Conservation (phyloP, 1,139 yeast genomes). For the Tardiomyces depauwii region DNA sequence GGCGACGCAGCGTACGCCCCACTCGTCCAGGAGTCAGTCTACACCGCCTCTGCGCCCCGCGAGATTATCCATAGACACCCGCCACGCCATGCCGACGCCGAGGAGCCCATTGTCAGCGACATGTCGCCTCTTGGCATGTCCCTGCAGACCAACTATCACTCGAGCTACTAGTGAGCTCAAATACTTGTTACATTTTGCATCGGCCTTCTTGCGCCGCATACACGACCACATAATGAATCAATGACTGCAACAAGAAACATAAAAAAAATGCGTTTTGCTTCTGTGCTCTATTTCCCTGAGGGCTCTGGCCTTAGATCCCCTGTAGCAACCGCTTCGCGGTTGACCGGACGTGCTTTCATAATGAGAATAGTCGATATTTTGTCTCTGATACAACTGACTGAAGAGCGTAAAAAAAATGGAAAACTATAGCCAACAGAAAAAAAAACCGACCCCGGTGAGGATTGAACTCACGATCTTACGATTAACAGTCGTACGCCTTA, state of each 20-base stretch:
- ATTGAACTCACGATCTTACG: slow-evolving; percentile 1
- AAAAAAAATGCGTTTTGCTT: no score
- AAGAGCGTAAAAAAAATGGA: no score
- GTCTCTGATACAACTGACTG: no score
- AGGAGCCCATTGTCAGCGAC: not conserved
- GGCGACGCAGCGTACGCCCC: not conserved
- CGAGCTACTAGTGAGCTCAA: not conserved
- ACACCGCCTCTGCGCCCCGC: not conserved
- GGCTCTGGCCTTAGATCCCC: no score
- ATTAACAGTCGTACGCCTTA: slow-evolving; percentile 1
- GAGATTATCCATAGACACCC: not conserved
- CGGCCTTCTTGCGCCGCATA: no score
- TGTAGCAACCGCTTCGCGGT: no score
- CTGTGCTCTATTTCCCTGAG: no score
- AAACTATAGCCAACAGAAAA: slow-evolving; percentile 3
- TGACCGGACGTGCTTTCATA: no score
- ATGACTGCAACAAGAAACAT: no score
- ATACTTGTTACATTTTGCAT: no score
- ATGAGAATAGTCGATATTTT: no score
- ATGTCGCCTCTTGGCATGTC: not conserved
- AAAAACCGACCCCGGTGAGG: slow-evolving; percentile 29
- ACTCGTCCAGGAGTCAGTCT: not conserved
- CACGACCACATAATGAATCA: no score
- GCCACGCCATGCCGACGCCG: not conserved
- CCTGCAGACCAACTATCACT: not conserved